These are phyloP conservation scores for Plenodomus lindquistii DNA, from an alignment of 2,329 filamentous ascomycete genomes.

Conservation along the genomic window DNA sequence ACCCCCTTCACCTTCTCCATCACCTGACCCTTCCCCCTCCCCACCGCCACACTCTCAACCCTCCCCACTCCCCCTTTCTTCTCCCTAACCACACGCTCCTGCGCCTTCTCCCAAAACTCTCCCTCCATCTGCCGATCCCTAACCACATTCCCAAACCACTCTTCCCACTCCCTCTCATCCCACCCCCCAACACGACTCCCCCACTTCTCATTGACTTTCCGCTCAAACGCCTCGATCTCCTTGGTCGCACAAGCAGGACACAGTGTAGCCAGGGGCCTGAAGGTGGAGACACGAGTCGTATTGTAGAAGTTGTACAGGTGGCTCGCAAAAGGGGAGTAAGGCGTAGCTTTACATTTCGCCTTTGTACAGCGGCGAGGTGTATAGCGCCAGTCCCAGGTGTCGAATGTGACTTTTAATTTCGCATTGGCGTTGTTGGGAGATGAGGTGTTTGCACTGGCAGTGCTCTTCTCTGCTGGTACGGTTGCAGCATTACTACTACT, in stretches of 20 bases:
- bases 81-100: slow-evolving; percentile 32
- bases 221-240: slow-evolving; percentile 29
- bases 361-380: slow-evolving; percentile 30
- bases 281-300: slow-evolving; percentile 13
- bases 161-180: slow-evolving; percentile 30
- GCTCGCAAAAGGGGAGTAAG: slow-evolving; percentile 33
- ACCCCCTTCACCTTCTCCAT: slow-evolving; percentile 1
- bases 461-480: background rate
- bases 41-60: too few relatives aligned
- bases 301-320: slow-evolving; percentile 29
- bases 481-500: too few relatives aligned
- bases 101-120: slow-evolving; percentile 35
- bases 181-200: slow-evolving; percentile 16
- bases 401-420: background rate
- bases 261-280: slow-evolving; percentile 25
- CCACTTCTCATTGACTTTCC: slow-evolving; percentile 24
- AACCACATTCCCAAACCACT: slow-evolving; percentile 24
- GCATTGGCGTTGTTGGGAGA: background rate
- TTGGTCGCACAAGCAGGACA: slow-evolving; percentile 31
- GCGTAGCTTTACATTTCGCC: slow-evolving; percentile 14
- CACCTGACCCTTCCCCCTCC: slow-evolving; percentile 2
- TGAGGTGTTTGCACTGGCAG: background rate
- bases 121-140: slow-evolving; percentile 24
- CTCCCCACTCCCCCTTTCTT: slow-evolving; percentile 9
- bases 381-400: slow-evolving; percentile 33